Percentiles rank a stretch among this genome's conserved stretches.
Conservation (phyloP, 495 filamentous ascomycete genomes). For the Xylaria palmicola region DNA sequence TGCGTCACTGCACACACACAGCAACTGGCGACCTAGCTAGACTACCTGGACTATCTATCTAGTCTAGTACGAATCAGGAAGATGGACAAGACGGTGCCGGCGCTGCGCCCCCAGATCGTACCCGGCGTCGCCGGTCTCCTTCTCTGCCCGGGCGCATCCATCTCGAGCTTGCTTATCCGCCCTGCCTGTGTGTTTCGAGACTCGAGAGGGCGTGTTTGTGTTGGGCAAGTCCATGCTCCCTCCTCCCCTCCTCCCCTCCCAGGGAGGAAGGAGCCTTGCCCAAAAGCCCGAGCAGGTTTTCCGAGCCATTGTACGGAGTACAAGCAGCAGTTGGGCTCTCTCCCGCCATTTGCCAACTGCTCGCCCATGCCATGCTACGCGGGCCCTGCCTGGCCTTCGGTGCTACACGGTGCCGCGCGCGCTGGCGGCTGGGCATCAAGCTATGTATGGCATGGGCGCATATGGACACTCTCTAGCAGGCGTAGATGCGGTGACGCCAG, state of each 20-base stretch:
- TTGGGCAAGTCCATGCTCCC: neutral
- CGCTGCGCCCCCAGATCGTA: too few relatives aligned
- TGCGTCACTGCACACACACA: too few relatives aligned
- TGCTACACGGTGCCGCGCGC: neutral
- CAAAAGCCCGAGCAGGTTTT: neutral
- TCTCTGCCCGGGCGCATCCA: neutral
- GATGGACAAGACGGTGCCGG: neutral
- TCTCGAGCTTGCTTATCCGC: neutral
- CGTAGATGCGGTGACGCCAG: too few relatives aligned
- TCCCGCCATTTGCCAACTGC: too few relatives aligned
- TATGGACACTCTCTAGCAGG: neutral
- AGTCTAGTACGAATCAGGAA: neutral
- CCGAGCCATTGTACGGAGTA: too few relatives aligned
- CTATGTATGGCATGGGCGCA: neutral
- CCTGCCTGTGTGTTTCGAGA: neutral
- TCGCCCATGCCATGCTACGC: too few relatives aligned
- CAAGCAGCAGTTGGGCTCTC: too few relatives aligned
- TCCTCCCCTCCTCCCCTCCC: too few relatives aligned
- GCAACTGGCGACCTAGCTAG: too few relatives aligned
- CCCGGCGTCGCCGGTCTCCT: neutral
- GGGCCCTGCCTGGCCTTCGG: neutral
- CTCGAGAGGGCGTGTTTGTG: too few relatives aligned
- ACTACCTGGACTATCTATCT: too few relatives aligned
- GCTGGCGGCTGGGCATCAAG: slow-evolving; percentile 5
- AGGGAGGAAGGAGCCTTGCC: neutral